Evolutionary conservation across 371 early-diverging fungal genomes (phyloP).

Genomic region (Mucor plumbeus): DNA sequence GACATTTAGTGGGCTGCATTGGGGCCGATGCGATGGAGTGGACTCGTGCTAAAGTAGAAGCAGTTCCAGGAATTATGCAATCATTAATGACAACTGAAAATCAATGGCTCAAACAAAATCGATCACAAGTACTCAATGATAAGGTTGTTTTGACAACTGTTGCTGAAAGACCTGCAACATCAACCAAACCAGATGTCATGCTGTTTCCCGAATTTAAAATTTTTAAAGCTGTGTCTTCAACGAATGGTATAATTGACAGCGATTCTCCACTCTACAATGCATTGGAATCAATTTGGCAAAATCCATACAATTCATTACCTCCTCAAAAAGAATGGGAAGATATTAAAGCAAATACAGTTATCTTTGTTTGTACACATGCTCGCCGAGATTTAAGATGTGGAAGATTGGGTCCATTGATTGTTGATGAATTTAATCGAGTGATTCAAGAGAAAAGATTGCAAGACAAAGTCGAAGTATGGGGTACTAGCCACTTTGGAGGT

Average conservation of each 20-base stretch:
- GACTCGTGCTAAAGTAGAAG: constrained; percentile 48
- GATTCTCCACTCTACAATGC: constrained; percentile 20
- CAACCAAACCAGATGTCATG: constrained; percentile 29
- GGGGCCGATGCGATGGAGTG: constrained; percentile 50
- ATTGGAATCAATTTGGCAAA: constrained; percentile 35
- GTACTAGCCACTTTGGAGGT: constrained; percentile 59
- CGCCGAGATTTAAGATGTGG: constrained; percentile 55
- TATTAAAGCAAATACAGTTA: constrained; percentile 39
- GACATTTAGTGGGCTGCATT: constrained; percentile 52
- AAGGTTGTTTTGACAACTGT: constrained; percentile 30
- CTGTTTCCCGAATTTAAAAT: constrained; percentile 50
- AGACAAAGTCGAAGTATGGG: constrained; percentile 45
- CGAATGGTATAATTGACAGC: background rate
- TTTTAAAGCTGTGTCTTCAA: constrained; percentile 21
- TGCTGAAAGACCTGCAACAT: constrained; percentile 28
- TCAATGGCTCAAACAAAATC: constrained; percentile 15
- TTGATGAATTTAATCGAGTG: constrained; percentile 42
- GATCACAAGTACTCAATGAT: background rate
- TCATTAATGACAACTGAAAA: constrained; percentile 15
- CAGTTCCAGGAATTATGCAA: constrained; percentile 30
- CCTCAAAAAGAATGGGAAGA: constrained; percentile 10
- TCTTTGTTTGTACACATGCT: constrained; percentile 53
- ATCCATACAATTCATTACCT: constrained; percentile 22
- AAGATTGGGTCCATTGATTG: constrained; percentile 44
- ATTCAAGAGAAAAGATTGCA: constrained; percentile 32